Percentiles rank a stretch among this genome's conserved stretches.
Conservation (phyloP, 768 basidiomycete species). For the Amanita exitialis region DNA sequence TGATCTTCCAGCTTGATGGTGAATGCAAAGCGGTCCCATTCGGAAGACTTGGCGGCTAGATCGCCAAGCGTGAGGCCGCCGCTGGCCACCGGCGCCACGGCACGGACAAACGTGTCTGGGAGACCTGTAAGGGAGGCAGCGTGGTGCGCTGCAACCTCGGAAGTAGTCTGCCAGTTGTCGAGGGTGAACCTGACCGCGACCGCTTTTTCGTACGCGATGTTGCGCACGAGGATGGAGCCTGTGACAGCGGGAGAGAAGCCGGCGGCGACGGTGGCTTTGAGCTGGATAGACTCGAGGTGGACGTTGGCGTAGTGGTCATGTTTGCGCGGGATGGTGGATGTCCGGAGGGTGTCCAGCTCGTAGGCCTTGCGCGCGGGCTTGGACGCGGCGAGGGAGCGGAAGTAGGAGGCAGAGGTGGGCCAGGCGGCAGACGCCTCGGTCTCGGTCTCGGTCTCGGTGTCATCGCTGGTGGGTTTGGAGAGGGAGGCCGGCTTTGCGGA, state of each 20-base stretch:
- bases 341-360: constrained; percentile 13
- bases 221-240: constrained; percentile 77
- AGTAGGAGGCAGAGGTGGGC: constrained; percentile 1
- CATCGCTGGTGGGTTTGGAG: constrained; percentile 24
- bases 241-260: constrained; percentile 28
- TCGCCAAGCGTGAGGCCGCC: constrained; percentile 9
- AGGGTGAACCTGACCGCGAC: constrained; percentile 84
- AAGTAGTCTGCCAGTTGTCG: constrained; percentile 90
- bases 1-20: constrained; percentile 66
- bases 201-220: constrained; percentile 79
- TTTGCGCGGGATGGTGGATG: constrained; percentile 18
- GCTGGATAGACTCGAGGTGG: constrained; percentile 20
- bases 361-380: constrained; percentile 7
- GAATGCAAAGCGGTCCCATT: constrained; percentile 56
- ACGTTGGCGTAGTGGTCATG: constrained; percentile 16
- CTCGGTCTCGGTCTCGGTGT: constrained; percentile 37
- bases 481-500: constrained; percentile 63
- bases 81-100: constrained; percentile 3
- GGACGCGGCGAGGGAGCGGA: neutral
- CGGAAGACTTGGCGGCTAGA: constrained; percentile 8
- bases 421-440: constrained; percentile 13
- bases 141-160: constrained; percentile 62
- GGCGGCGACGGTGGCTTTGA: constrained; percentile 8
- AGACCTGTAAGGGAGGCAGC: constrained; percentile 29
- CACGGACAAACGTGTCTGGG: constrained; percentile 18